Evolutionary conservation across 768 basidiomycete genomes (phyloP), one percentile per base, ranked within the genome.

Genomic region (Kwoniella shandongensis): DNA sequence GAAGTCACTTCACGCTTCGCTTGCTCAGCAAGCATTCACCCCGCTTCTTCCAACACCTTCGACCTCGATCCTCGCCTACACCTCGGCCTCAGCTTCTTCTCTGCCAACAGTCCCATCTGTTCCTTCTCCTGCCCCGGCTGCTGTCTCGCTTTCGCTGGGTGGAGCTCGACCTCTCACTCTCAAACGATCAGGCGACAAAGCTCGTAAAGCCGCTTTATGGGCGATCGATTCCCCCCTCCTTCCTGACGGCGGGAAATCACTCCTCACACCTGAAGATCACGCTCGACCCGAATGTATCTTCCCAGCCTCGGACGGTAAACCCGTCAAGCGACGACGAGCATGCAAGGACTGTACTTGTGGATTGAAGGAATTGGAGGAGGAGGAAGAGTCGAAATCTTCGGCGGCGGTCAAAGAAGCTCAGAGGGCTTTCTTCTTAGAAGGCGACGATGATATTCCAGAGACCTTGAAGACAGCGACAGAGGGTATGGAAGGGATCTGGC

Each of bases 321-420:
- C 64, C 18, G 63, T 76, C 62, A 66, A 75, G 65, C 44, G 74
- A 22, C 48, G 76, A 41, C 42, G 75, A 78, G 94, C 96, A 27
- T 99, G 96, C 83, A 97, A 97, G 80, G 85, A 84, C 73, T 99
- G 96, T 78, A 84, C 90, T 2, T 99, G 96, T 70, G 96, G 96
- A n/a, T 82, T 99, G 55, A 87, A 88, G 17, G 96, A 98, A 80
- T 74, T 94, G 17, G 91, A 96, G 76, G 88, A 85, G 54, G 88
- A 91, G 74, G 91, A 97, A 77, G 68, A 70, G 48, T 62, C 44
- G 22, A 56, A 66, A 48, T 75, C 79, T 55, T 63, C 61, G 6
- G 61, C 57, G 23, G 74, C 77, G 27, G 52, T 65, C 27, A 44
- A 75, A 70, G 38, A 89, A 88, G 66, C 68, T 6, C 70, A 72